Percentiles rank a stretch among this genome's conserved stretches.
Evolutionary conservation across 2,329 filamentous ascomycete species (phyloP).

Genomic region (Sclerotinia borealis): DNA sequence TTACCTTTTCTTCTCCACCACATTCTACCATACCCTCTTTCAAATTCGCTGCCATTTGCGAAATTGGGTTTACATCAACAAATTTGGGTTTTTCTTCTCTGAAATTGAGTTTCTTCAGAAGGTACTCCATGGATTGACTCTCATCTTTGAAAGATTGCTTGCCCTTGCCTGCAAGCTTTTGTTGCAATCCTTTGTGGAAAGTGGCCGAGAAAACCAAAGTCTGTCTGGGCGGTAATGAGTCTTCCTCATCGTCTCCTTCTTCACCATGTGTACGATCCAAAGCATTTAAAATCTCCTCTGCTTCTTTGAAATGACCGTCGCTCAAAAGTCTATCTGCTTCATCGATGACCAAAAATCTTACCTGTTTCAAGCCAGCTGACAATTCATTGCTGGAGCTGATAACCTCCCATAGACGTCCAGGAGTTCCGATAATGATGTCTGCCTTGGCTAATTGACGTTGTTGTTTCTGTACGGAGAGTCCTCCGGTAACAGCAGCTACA

Average conservation of each 20-base stretch:
- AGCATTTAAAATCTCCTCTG: conserved; percentile 77
- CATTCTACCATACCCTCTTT: conserved; percentile 92
- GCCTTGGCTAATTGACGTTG: conserved; percentile 76
- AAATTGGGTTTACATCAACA: conserved; percentile 82
- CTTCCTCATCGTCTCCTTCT: conserved; percentile 43
- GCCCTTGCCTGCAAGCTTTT: conserved; percentile 75
- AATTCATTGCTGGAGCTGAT: conserved; percentile 69
- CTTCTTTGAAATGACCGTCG: conserved; percentile 91
- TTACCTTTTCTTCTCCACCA: conserved; percentile 82
- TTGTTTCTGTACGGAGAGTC: conserved; percentile 91
- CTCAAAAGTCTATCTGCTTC: conserved; percentile 90
- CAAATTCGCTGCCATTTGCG: conserved; percentile 79
- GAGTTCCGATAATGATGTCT: conserved; percentile 89
- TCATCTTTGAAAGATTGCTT: conserved; percentile 59
- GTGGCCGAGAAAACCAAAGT: conserved; percentile 96
- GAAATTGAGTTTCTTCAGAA: conserved; percentile 86
- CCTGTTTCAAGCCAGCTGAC: conserved; percentile 62
- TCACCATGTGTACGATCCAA: conserved; percentile 60
- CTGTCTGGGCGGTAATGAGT: conserved; percentile 53
- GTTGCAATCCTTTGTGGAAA: conserved; percentile 84
- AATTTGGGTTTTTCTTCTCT: conserved; percentile 78
- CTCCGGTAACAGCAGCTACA: conserved; percentile 86
- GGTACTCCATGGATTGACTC: conserved; percentile 83
- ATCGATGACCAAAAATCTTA: conserved; percentile 82
- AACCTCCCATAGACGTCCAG: conserved; percentile 90